phyloP scores from a whole-genome alignment of 306 rosid genomes.

The Mucuna pruriens region DNA sequence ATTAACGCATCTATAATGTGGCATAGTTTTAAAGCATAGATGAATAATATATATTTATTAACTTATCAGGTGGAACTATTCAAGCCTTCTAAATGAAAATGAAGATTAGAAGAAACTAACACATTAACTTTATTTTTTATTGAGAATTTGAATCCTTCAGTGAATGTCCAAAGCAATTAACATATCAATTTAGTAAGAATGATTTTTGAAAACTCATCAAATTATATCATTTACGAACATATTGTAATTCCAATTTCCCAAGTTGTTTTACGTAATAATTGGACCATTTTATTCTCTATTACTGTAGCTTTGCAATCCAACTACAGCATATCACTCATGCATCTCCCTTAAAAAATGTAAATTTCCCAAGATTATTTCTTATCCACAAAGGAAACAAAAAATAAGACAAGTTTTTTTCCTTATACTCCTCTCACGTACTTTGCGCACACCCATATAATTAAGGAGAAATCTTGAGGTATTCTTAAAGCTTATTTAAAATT shows the following conservation, averaged over 20 bases:
- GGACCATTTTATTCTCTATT: background rate
- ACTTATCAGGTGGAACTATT: background rate
- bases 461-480: too few relatives aligned
- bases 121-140: too few relatives aligned
- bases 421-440: too few relatives aligned
- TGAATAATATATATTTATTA: background rate
- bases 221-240: background rate
- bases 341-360: background rate
- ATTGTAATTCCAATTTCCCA: background rate
- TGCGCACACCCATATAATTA: too few relatives aligned
- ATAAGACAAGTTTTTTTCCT: too few relatives aligned
- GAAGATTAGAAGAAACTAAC: conserved; percentile 29
- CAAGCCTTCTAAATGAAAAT: conserved; percentile 15
- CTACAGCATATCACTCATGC: background rate
- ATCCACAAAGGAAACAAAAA: too few relatives aligned
- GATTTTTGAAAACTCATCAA: conserved; percentile 8
- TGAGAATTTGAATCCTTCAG: too few relatives aligned
- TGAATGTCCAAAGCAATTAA: background rate
- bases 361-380: background rate
- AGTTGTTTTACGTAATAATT: background rate
- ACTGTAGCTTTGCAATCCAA: too few relatives aligned
- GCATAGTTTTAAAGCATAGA: background rate
- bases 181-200: conserved; percentile 20
- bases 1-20: conserved; percentile 23
- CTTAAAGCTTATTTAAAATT: too few relatives aligned